phyloP scores from a whole-genome alignment of 129 eudicot species.

The Saussurea involucrata region DNA sequence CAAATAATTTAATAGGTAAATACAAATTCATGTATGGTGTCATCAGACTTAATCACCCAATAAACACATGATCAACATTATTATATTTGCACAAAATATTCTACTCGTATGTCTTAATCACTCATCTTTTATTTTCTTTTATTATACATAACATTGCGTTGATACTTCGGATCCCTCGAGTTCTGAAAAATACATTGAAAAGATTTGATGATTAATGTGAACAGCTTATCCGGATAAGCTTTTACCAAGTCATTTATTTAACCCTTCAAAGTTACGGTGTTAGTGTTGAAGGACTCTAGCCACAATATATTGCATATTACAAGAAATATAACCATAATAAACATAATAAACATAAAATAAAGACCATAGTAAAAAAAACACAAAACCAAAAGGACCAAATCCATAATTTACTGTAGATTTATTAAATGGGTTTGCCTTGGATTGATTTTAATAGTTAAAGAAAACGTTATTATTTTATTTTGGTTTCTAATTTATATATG shows the following conservation, averaged over 20 bases:
- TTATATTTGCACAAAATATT: constrained; percentile 1
- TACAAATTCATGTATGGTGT: constrained; percentile 9
- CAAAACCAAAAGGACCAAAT: too few relatives aligned
- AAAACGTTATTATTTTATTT: not conserved
- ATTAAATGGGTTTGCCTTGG: not conserved
- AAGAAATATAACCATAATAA: too few relatives aligned
- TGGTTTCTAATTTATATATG: not conserved
- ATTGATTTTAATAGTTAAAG: not conserved
- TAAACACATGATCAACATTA: constrained; percentile 22
- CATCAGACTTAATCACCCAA: constrained; percentile 9
- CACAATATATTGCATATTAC: too few relatives aligned
- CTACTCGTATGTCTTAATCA: not conserved
- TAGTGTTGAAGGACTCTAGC: too few relatives aligned
- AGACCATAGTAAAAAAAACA: too few relatives aligned
- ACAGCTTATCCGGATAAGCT: too few relatives aligned
- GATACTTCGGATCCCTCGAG: not conserved
- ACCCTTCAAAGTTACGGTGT: too few relatives aligned
- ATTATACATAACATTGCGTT: not conserved
- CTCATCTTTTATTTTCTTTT: not conserved
- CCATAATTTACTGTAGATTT: too few relatives aligned
- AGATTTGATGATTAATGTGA: too few relatives aligned
- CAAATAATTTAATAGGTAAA: constrained; percentile 10
- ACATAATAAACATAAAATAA: too few relatives aligned
- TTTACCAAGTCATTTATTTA: too few relatives aligned
- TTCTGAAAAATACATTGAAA: too few relatives aligned